Evolutionary conservation across 2,329 filamentous ascomycete species (phyloP), one percentile per base, ranked within the genome.

Genomic region (Aspergillus intermedius): DNA sequence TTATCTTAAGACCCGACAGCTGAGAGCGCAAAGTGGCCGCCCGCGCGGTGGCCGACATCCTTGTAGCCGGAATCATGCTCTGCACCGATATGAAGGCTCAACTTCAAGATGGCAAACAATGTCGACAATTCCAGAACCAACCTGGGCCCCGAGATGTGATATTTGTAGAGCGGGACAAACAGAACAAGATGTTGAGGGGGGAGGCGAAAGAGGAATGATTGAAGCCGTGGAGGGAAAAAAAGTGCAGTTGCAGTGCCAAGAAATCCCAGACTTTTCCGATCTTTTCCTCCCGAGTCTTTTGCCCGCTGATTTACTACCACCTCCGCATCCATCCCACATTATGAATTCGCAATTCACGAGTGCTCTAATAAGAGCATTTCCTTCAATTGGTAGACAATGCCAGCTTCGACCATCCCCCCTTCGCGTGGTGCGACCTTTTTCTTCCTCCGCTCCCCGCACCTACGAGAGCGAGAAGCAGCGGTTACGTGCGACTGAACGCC

Each of bases 21-120:
- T 68, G 59, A 46, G 66, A 64, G 59, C 65, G 63, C 53, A 68
- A 51, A 47, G 66, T 62, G 54, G 61, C 66, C 58, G 63, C 63
- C 57, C 67, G 67, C 52, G 63, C 63, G 57, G 64, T 63, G 51
- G 61, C 62, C 45, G 66, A 60, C 62, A 68, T 60, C 55, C 59
- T 70, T 23, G 57, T 59, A 56, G 68, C 57, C 47, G 62, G 61
- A 57, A 72, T 66, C 69, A 72, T 72, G 58, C 64, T 69, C 58
- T 62, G 48, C 47, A 53, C 32, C 25, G 44, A 39, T 30, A 43
- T 32, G 25, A 44, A 10, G 17, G 15, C 10, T 19, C 10, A 13
- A 6, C 37, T 19, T 6, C 37, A 40, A 30, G 5, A 10, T 30
- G 9, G 9, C n/a, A 37, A 8, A n/a, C 7, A 13, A 37, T 19